Evolutionary conservation across 75 land plant genomes (phyloP).

Genomic region (Picea sitchensis): DNA sequence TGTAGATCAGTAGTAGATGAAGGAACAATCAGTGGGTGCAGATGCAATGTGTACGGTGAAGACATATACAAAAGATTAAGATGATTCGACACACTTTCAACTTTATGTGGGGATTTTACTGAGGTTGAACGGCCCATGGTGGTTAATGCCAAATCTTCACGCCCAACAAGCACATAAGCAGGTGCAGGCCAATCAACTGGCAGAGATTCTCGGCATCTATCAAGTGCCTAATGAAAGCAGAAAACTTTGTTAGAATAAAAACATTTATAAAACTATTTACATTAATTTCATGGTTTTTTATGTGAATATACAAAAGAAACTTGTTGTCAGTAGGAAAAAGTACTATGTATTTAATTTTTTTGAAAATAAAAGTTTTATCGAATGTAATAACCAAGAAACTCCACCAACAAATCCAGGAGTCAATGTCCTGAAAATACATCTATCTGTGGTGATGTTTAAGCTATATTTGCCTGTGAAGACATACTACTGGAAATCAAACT

Average conservation of each 20-base stretch:
- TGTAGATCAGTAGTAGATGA: conserved; percentile 40
- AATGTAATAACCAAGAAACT: neutral
- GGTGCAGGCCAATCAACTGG: conserved; percentile 85
- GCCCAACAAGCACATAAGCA: conserved; percentile 95
- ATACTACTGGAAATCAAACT: neutral
- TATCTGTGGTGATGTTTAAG: neutral
- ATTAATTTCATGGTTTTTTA: neutral
- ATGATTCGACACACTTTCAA: conserved; percentile 11
- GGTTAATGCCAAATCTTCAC: conserved; percentile 85
- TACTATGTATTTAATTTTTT: neutral
- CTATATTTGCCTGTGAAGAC: neutral
- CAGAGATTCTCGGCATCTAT: conserved; percentile 90
- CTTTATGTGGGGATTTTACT: conserved; percentile 23
- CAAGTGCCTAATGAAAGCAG: conserved; percentile 55
- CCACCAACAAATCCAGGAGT: neutral
- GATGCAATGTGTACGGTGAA: conserved; percentile 84
- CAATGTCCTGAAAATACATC: neutral
- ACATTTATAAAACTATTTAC: neutral
- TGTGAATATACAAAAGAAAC: neutral
- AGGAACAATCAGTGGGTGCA: conserved; percentile 68
- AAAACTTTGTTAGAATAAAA: neutral
- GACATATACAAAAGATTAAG: conserved; percentile 52
- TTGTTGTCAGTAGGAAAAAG: neutral
- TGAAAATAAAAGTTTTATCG: neutral
- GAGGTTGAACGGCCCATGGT: conserved; percentile 18